These are phyloP conservation scores for Sporothrix sp. DNA, from an alignment of 2,329 filamentous ascomycete species.

Conservation along the genomic window DNA sequence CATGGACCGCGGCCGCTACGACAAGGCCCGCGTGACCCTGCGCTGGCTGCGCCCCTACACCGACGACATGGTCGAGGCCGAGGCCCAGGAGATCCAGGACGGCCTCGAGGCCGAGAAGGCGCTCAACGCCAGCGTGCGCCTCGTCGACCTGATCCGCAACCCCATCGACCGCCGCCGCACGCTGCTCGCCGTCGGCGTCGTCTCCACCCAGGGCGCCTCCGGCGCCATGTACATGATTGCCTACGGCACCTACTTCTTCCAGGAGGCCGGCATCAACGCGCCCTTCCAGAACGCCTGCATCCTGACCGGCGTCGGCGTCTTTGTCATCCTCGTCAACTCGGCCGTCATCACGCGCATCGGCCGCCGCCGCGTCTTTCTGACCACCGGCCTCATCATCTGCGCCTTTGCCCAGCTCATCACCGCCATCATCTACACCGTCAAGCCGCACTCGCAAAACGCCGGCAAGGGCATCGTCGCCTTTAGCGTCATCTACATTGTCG, in stretches of 20 bases:
- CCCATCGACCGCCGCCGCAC: constrained; percentile 43
- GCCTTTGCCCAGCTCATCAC: constrained; percentile 45
- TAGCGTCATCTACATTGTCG: constrained; percentile 43
- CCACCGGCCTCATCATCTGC: constrained; percentile 40
- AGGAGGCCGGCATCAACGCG: constrained; percentile 45
- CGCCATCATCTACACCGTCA: constrained; percentile 40
- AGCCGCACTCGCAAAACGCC: constrained; percentile 27
- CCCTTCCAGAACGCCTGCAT: constrained; percentile 49
- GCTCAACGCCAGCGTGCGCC: constrained; percentile 24
- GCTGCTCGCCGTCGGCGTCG: constrained; percentile 35
- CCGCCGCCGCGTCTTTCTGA: constrained; percentile 43
- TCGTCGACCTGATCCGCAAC: constrained; percentile 40
- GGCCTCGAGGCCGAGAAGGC: constrained; percentile 27
- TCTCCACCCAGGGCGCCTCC: constrained; percentile 43
- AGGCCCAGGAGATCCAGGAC: constrained; percentile 30
- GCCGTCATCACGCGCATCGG: constrained; percentile 43
- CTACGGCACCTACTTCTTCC: constrained; percentile 50
- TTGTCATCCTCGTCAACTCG: constrained; percentile 45
- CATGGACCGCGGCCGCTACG: constrained; percentile 27
- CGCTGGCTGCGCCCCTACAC: constrained; percentile 26
- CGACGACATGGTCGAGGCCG: constrained; percentile 24
- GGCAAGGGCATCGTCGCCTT: constrained; percentile 43
- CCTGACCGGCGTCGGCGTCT: constrained; percentile 41
- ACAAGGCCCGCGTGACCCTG: constrained; percentile 26
- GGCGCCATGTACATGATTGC: constrained; percentile 49